Evolutionary conservation across 495 filamentous ascomycete species (phyloP).

Genomic region (Annulohypoxylon stygium): DNA sequence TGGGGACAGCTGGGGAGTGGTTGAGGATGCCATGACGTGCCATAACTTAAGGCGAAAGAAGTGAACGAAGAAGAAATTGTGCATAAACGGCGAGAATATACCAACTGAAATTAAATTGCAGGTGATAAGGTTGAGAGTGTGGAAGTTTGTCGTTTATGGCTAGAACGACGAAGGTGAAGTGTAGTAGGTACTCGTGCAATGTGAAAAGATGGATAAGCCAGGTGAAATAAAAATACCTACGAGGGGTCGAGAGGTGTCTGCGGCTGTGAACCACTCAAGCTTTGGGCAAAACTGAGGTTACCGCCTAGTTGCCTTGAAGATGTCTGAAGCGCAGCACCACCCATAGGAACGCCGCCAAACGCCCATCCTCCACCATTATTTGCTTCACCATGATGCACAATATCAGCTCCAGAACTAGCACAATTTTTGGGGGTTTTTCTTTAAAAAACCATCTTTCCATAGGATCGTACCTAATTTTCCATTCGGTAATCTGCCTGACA

Average conservation of each 20-base stretch:
- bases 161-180: neutral
- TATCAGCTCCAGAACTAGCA: constrained; percentile 51
- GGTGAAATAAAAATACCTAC: constrained; percentile 68
- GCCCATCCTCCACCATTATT: constrained; percentile 80
- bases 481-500: constrained; percentile 78
- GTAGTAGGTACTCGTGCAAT: neutral
- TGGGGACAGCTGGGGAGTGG: neutral
- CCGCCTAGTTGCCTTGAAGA: constrained; percentile 68
- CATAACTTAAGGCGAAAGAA: neutral
- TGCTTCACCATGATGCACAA: constrained; percentile 54
- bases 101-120: neutral
- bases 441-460: constrained; percentile 15
- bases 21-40: neutral
- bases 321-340: constrained; percentile 67
- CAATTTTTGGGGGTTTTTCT: neutral
- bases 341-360: constrained; percentile 78
- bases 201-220: neutral
- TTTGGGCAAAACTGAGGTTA: constrained; percentile 84
- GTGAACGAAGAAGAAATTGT: neutral
- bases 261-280: constrained; percentile 80
- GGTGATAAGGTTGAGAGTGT: neutral
- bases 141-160: neutral
- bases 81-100: neutral
- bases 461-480: constrained; percentile 75
- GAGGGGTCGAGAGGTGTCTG: constrained; percentile 80